A percentile compares a stretch with the other conserved stretches of the same genome.
Evolutionary conservation across 495 filamentous ascomycete species (phyloP).

Genomic region (Cercophora samala): DNA sequence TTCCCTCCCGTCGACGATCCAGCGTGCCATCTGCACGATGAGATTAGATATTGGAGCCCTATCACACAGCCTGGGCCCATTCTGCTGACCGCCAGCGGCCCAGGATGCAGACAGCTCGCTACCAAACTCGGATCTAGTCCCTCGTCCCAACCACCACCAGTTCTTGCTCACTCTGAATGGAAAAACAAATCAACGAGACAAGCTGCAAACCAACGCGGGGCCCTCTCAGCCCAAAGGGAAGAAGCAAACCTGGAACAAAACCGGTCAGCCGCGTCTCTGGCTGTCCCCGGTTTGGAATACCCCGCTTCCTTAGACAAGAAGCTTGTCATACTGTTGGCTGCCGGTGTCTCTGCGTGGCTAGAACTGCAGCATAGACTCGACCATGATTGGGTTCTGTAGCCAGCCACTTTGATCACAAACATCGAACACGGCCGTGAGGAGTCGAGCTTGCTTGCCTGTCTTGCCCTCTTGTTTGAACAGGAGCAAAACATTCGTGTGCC

Average conservation of each 20-base stretch:
- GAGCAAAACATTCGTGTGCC: not conserved
- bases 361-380: not conserved
- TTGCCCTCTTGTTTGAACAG: not conserved
- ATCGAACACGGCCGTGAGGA: not conserved
- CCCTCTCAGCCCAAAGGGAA: not conserved
- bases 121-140: not conserved
- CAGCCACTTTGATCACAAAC: not conserved
- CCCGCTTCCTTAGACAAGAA: not conserved
- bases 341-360: not conserved
- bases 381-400: not conserved
- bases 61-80: not conserved
- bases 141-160: not conserved
- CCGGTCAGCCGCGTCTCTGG: not conserved
- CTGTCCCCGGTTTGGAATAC: not conserved
- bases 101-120: not conserved
- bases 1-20: not conserved
- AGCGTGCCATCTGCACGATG: not conserved
- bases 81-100: not conserved
- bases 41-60: not conserved
- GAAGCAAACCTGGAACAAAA: not conserved
- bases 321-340: not conserved
- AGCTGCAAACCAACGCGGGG: not conserved
- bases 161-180: not conserved
- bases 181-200: not conserved
- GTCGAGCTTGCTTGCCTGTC: not conserved